A percentile compares a stretch with the other conserved stretches of the same genome.
phyloP scores from a whole-genome alignment of 1,284 basidiomycete genomes.

The Tremellales sp. region DNA sequence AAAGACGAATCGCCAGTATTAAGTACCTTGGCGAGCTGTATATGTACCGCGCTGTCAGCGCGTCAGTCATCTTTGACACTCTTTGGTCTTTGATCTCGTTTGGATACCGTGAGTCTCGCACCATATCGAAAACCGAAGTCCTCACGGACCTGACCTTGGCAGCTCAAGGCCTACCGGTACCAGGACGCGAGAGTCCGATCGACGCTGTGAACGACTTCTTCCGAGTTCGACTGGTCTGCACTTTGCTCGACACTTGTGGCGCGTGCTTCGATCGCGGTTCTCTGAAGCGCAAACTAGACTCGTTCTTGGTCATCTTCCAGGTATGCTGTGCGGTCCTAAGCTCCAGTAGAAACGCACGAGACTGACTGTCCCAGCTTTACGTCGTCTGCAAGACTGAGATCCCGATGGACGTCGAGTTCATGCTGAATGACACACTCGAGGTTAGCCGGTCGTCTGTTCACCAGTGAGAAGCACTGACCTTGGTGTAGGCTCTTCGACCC shows the following conservation, averaged over 20 bases:
- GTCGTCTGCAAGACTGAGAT: slow-evolving; percentile 77
- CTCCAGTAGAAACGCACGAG: too few relatives aligned
- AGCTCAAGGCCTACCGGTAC: slow-evolving; percentile 83
- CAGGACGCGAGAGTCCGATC: slow-evolving; percentile 66
- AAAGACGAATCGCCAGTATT: slow-evolving; percentile 81
- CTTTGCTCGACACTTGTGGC: slow-evolving; percentile 91
- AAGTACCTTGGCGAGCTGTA: slow-evolving; percentile 97
- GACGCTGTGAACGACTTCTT: slow-evolving; percentile 97
- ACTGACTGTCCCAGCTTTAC: slow-evolving; percentile 81
- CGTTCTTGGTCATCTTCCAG: slow-evolving; percentile 89
- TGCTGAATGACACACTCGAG: slow-evolving; percentile 90
- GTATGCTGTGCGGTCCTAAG: slow-evolving; percentile 52
- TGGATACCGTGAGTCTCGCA: slow-evolving; percentile 72
- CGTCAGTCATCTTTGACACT: slow-evolving; percentile 84
- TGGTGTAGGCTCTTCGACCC: slow-evolving; percentile 66
- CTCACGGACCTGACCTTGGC: slow-evolving; percentile 7
- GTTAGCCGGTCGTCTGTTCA: slow-evolving; percentile 54
- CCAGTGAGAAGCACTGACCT: background rate
- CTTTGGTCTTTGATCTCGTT: slow-evolving; percentile 95
- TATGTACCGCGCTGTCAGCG: slow-evolving; percentile 90
- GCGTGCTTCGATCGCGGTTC: slow-evolving; percentile 93
- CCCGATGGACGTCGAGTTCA: slow-evolving; percentile 97
- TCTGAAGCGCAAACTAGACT: slow-evolving; percentile 85
- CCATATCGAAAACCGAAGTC: too few relatives aligned
- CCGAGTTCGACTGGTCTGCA: slow-evolving; percentile 85